Percentiles rank a stretch among this genome's conserved stretches.
Conservation (phyloP, 805 yeast species). For the Pichia occidentalis region DNA sequence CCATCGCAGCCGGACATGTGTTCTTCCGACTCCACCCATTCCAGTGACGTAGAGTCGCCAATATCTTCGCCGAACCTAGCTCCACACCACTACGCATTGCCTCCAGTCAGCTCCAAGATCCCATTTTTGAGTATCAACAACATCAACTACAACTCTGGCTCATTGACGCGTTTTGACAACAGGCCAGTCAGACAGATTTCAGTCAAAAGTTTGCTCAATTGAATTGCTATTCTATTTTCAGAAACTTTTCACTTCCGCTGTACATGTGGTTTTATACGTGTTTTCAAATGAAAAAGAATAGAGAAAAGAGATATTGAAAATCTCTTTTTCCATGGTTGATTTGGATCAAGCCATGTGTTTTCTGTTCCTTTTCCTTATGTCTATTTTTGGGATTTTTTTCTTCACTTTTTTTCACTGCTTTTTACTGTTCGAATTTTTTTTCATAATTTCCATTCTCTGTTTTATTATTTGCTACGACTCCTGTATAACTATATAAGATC, state of each 20-base stretch:
- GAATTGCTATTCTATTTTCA: not conserved
- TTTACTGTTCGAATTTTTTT: too few species aligned
- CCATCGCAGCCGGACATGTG: slow-evolving; percentile 11
- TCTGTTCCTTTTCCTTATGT: not conserved
- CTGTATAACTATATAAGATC: too few species aligned
- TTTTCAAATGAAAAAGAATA: not conserved
- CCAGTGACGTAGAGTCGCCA: slow-evolving; percentile 21
- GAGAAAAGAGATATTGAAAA: too few species aligned
- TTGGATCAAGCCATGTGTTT: not conserved
- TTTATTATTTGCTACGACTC: too few species aligned
- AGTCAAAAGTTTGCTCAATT: slow-evolving; percentile 25
- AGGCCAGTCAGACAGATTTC: slow-evolving; percentile 18
- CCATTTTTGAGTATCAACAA: slow-evolving; percentile 8
- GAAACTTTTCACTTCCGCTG: not conserved
- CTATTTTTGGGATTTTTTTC: not conserved
- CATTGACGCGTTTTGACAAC: slow-evolving; percentile 2
- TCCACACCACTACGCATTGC: slow-evolving; percentile 12
- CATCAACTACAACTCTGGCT: not conserved
- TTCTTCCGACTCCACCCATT: slow-evolving; percentile 13
- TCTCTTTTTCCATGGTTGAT: not conserved
- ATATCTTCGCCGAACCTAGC: slow-evolving; percentile 23
- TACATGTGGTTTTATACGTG: not conserved
- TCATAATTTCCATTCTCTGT: too few species aligned
- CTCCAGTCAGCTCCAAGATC: not conserved
- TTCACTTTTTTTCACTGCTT: not conserved